These are phyloP conservation scores for Hanseniaspora clermontiae DNA, from an alignment of 805 yeast genomes.

Conservation along the genomic window DNA sequence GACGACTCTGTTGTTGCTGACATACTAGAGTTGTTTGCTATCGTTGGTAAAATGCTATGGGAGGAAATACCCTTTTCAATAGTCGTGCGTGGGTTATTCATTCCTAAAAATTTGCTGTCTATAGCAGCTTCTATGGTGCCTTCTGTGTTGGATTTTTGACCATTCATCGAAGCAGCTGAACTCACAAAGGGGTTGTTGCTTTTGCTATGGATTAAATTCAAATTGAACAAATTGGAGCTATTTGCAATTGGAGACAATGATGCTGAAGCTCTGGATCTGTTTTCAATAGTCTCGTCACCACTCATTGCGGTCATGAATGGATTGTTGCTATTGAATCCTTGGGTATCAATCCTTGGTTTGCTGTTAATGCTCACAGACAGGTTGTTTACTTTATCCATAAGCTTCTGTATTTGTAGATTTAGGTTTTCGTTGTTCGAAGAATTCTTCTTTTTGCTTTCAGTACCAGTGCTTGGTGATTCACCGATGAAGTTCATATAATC, in stretches of 20 bases:
- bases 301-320: not conserved
- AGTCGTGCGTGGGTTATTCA: not conserved
- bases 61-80: not conserved
- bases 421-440: not conserved
- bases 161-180: not conserved
- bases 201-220: not conserved
- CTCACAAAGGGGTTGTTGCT: not conserved
- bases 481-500: slow-evolving; percentile 12
- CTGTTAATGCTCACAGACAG: not conserved
- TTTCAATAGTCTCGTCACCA: not conserved
- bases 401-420: slow-evolving; percentile 3
- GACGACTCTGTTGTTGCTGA: slow-evolving; percentile 2
- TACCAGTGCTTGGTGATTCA: not conserved
- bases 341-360: not conserved
- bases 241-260: not conserved
- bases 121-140: not conserved
- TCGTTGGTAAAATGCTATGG: not conserved
- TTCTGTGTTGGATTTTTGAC: not conserved
- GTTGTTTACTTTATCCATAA: slow-evolving; percentile 6
- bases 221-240: not conserved
- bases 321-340: not conserved
- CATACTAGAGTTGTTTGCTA: not conserved
- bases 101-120: not conserved
- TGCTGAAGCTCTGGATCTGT: not conserved
- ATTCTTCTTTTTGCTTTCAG: not conserved